A percentile compares a stretch with the other conserved stretches of the same genome.
Conservation (phyloP, 371 early-diverging fungal species). For the Apophysomyces sp. region DNA sequence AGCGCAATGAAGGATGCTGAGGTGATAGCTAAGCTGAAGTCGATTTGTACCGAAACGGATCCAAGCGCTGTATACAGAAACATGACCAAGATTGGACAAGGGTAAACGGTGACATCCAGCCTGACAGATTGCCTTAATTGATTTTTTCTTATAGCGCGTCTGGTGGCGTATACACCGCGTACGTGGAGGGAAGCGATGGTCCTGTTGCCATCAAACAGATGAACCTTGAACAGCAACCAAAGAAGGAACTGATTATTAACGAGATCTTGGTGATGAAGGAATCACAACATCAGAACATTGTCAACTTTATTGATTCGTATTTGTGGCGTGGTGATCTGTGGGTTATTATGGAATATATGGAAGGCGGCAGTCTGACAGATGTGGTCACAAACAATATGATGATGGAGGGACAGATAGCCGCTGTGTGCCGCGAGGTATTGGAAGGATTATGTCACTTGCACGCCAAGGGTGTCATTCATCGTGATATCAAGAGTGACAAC, state of each 20-base stretch:
- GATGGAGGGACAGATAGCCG: slow-evolving; percentile 95
- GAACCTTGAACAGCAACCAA: slow-evolving; percentile 94
- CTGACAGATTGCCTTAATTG: neutral
- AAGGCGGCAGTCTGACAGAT: slow-evolving; percentile 92
- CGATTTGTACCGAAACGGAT: slow-evolving; percentile 90
- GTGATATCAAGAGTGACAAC: slow-evolving; percentile 98
- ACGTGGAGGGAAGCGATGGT: slow-evolving; percentile 63
- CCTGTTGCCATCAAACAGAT: slow-evolving; percentile 95
- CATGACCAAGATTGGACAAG: slow-evolving; percentile 94
- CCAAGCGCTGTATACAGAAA: slow-evolving; percentile 78
- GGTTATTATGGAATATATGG: slow-evolving; percentile 98
- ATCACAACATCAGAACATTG: slow-evolving; percentile 90
- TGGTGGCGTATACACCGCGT: slow-evolving; percentile 92
- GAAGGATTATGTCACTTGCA: slow-evolving; percentile 93
- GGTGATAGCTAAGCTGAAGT: slow-evolving; percentile 81
- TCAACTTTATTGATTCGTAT: slow-evolving; percentile 95
- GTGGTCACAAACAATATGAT: slow-evolving; percentile 90
- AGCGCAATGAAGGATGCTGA: slow-evolving; percentile 61
- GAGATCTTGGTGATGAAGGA: slow-evolving; percentile 96
- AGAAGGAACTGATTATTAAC: slow-evolving; percentile 95
- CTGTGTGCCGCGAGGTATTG: slow-evolving; percentile 88
- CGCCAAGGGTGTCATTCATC: slow-evolving; percentile 91
- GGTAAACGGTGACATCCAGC: slow-evolving; percentile 37
- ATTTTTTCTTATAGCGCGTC: slow-evolving; percentile 65
- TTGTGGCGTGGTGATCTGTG: slow-evolving; percentile 87